Evolutionary conservation across 2,329 filamentous ascomycete genomes (phyloP).

Genomic region (Pyrenochaeta sp.): DNA sequence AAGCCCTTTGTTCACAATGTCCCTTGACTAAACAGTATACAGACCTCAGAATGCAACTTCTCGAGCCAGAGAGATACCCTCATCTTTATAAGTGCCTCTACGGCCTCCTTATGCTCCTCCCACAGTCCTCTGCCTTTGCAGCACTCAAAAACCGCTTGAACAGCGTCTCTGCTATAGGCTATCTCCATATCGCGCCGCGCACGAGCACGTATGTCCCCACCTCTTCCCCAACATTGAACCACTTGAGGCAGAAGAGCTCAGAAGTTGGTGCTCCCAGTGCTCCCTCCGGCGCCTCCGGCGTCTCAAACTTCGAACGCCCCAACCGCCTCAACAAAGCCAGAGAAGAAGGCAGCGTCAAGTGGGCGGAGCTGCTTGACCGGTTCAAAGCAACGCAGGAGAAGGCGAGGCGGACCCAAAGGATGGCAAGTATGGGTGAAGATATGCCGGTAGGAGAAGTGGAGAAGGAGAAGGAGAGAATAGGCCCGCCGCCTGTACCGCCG

Average conservation of each 20-base stretch:
- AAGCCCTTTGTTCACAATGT: slow-evolving; percentile 18
- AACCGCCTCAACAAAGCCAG: slow-evolving; percentile 75
- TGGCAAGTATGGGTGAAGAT: slow-evolving; percentile 52
- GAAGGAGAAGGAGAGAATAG: slow-evolving; percentile 37
- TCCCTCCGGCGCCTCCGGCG: slow-evolving; percentile 40
- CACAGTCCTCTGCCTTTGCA: slow-evolving; percentile 95
- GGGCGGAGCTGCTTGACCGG: slow-evolving; percentile 92
- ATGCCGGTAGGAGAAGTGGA: slow-evolving; percentile 29
- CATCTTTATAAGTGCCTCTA: slow-evolving; percentile 98
- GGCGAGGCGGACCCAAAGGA: slow-evolving; percentile 74
- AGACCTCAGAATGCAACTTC: slow-evolving; percentile 92
- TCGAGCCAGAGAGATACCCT: slow-evolving; percentile 94
- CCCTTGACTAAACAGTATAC: not conserved
- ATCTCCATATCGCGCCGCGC: slow-evolving; percentile 83
- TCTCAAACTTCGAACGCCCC: slow-evolving; percentile 59
- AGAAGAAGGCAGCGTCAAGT: slow-evolving; percentile 85
- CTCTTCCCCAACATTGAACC: slow-evolving; percentile 46
- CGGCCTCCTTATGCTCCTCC: slow-evolving; percentile 95
- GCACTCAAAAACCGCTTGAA: slow-evolving; percentile 96
- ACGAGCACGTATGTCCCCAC: slow-evolving; percentile 73
- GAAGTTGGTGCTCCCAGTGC: slow-evolving; percentile 48
- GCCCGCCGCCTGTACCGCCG: slow-evolving; percentile 35
- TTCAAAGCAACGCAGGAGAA: slow-evolving; percentile 91
- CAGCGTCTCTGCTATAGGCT: slow-evolving; percentile 95
- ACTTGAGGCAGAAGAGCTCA: slow-evolving; percentile 54